These are phyloP conservation scores for Trichoderma koningii DNA, from an alignment of 2,329 filamentous ascomycete genomes.

Conservation along the genomic window DNA sequence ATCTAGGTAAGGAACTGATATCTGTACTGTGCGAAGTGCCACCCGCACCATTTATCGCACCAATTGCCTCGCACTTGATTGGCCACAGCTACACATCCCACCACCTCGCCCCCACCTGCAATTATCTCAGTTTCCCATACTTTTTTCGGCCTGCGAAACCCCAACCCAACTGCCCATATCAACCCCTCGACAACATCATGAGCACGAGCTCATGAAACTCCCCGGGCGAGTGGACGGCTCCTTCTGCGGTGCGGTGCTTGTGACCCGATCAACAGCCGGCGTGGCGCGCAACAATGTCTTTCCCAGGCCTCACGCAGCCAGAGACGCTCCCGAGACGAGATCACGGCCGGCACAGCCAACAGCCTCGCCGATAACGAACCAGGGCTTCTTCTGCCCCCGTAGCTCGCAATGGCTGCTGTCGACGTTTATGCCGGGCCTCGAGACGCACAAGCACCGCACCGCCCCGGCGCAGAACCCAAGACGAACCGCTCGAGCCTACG, in stretches of 20 bases:
- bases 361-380: constrained; percentile 1
- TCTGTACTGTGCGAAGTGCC: neutral
- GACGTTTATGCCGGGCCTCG: constrained; percentile 42
- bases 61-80: neutral
- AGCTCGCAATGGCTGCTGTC: constrained; percentile 47
- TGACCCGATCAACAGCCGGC: constrained; percentile 46
- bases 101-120: constrained; percentile 14
- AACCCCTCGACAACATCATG: constrained; percentile 43
- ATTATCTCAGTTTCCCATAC: constrained; percentile 23
- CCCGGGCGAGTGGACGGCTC: constrained; percentile 61
- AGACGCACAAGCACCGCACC: constrained; percentile 32
- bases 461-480: constrained; percentile 8
- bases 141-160: constrained; percentile 21
- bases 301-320: constrained; percentile 34
- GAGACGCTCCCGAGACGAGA: constrained; percentile 30
- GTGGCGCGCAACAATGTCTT: constrained; percentile 28
- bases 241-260: constrained; percentile 59
- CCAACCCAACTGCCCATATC: neutral
- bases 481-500: constrained; percentile 32
- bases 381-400: constrained; percentile 36
- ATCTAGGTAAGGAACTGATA: too few relatives aligned
- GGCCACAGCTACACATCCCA: constrained; percentile 21
- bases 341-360: constrained; percentile 23
- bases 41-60: neutral
- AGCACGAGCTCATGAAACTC: constrained; percentile 62